Conservation (phyloP, 1,284 basidiomycete species). For the Earliella scabrosa region DNA sequence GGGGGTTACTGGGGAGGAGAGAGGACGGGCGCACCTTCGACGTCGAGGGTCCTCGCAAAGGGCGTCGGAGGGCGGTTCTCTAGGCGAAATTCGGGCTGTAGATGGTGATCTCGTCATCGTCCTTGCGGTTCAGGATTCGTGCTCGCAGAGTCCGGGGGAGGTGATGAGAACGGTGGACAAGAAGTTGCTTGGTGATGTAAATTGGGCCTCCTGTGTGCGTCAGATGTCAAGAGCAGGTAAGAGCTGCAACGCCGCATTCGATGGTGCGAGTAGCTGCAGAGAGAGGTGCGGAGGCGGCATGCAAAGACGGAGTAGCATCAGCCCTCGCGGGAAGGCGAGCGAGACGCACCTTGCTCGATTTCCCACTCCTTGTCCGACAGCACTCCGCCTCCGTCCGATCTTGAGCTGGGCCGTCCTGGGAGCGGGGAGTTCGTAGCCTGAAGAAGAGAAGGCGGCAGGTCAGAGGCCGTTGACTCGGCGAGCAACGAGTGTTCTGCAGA, state of each 20-base stretch:
- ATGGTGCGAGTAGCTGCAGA: too few species aligned
- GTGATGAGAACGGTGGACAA: slow-evolving; percentile 69
- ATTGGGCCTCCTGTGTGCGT: slow-evolving; percentile 76
- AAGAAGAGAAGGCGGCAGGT: too few species aligned
- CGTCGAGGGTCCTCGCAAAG: slow-evolving; percentile 63
- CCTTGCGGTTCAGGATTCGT: slow-evolving; percentile 9
- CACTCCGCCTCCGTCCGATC: too few species aligned
- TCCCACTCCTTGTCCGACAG: slow-evolving; percentile 63
- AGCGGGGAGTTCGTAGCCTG: too few species aligned
- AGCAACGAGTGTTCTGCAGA: too few species aligned
- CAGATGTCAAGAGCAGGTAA: too few species aligned
- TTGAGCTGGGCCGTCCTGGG: too few species aligned
- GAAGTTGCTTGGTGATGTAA: slow-evolving; percentile 70
- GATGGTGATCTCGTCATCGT: slow-evolving; percentile 29
- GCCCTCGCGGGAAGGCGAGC: slow-evolving; percentile 5
- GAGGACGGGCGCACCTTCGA: slow-evolving; percentile 62
- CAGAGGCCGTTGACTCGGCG: too few species aligned
- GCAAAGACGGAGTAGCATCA: slow-evolving; percentile 18
- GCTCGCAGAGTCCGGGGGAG: slow-evolving; percentile 43
- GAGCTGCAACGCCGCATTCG: too few species aligned
- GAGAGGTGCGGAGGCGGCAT: background rate
- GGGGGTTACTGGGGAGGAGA: background rate
- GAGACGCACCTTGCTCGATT: slow-evolving; percentile 59
- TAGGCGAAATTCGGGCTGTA: slow-evolving; percentile 38
- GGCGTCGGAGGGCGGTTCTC: slow-evolving; percentile 66